Conservation (phyloP, 345 rosid genomes). For the Aquilaria sinensis region DNA sequence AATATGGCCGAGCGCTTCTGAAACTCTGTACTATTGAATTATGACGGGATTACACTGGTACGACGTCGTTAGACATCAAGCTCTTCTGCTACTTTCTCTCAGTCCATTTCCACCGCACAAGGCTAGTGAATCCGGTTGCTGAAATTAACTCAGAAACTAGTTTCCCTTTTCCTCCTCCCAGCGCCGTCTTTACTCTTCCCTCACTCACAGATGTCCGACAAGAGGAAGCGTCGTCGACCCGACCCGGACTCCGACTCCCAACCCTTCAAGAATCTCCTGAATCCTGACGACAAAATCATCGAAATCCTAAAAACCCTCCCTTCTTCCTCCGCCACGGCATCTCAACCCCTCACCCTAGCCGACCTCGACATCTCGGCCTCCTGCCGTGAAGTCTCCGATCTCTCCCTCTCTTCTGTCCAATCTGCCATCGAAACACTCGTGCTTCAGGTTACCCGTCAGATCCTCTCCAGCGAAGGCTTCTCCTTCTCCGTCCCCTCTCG, state of each 20-base stretch:
- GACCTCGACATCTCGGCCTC: slow-evolving; percentile 68
- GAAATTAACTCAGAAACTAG: no score
- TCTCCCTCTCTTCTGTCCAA: slow-evolving; percentile 77
- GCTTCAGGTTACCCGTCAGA: slow-evolving; percentile 65
- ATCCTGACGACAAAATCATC: slow-evolving; percentile 54
- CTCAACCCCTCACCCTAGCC: slow-evolving; percentile 65
- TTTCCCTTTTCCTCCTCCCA: neutral
- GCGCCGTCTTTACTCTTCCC: neutral
- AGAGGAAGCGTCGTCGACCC: slow-evolving; percentile 73
- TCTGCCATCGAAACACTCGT: slow-evolving; percentile 64
- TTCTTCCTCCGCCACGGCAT: slow-evolving; percentile 31
- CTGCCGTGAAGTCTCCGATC: slow-evolving; percentile 89
- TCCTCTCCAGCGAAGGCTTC: slow-evolving; percentile 85
- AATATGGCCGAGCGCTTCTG: no score
- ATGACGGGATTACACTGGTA: no score
- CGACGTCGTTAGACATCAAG: no score
- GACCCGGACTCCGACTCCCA: slow-evolving; percentile 34
- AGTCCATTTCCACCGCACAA: no score
- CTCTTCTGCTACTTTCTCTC: no score
- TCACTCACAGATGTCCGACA: slow-evolving; percentile 34
- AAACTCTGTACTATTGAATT: no score
- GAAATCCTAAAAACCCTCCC: slow-evolving; percentile 37
- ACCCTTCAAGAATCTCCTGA: slow-evolving; percentile 65
- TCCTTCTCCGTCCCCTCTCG: slow-evolving; percentile 93
- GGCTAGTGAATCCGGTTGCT: no score